Conservation (phyloP, 179 eudicot genomes). For the Heliamphora pulchella region DNA sequence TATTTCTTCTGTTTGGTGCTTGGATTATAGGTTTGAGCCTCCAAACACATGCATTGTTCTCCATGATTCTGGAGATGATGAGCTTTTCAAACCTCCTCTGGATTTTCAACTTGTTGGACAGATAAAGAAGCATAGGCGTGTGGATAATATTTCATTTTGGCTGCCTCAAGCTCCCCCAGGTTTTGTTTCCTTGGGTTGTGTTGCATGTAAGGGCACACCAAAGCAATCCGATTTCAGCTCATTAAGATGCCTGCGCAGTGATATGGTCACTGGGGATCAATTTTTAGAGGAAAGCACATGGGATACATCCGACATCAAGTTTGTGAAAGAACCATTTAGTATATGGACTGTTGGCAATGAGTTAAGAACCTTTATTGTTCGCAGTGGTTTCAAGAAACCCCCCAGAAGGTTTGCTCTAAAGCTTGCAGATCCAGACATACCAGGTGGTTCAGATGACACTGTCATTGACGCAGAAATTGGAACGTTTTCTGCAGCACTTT, state of each 20-base stretch:
- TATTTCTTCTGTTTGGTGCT: constrained; percentile 4
- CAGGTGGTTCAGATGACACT: constrained; percentile 71
- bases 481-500: constrained; percentile 89
- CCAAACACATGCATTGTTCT: constrained; percentile 76
- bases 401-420: constrained; percentile 80
- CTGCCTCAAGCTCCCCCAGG: constrained; percentile 99
- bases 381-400: constrained; percentile 76
- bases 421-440: constrained; percentile 57
- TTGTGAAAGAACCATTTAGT: constrained; percentile 58
- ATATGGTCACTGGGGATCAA: constrained; percentile 81
- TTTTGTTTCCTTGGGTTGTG: constrained; percentile 83
- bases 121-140: constrained; percentile 64
- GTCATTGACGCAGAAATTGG: constrained; percentile 76
- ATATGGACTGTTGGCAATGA: constrained; percentile 84
- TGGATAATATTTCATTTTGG: constrained; percentile 76
- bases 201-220: constrained; percentile 81
- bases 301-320: constrained; percentile 68
- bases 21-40: constrained; percentile 69
- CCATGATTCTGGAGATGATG: constrained; percentile 65
- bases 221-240: constrained; percentile 58
- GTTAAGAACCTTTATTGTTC: constrained; percentile 72
- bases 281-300: constrained; percentile 82
- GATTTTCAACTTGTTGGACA: constrained; percentile 73
- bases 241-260: constrained; percentile 83
- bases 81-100: constrained; percentile 48